Evolutionary conservation across 176 grass and related monocot genomes (phyloP).

Genomic region (Bothriochloa decipiens): DNA sequence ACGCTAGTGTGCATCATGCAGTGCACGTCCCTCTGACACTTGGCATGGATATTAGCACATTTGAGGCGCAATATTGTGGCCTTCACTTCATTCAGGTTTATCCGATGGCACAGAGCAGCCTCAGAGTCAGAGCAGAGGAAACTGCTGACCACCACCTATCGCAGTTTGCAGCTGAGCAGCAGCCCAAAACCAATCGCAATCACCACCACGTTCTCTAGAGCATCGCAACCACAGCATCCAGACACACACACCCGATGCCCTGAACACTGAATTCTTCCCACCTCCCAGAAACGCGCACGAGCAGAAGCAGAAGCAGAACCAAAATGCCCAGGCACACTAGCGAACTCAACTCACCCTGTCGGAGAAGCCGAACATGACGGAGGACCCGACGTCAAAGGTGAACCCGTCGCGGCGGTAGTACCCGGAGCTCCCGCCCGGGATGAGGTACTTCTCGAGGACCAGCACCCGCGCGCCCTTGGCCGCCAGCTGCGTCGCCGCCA

Average conservation of each 20-base stretch:
- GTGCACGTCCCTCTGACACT: not conserved
- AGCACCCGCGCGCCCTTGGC: conserved; percentile 83
- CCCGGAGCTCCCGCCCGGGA: conserved; percentile 88
- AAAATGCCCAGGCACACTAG: not conserved
- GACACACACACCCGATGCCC: not conserved
- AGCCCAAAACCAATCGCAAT: not conserved
- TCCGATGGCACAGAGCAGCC: not conserved
- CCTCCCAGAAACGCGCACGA: not conserved
- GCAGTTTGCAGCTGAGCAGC: not conserved
- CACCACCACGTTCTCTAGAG: not conserved
- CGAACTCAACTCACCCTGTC: conserved; percentile 64
- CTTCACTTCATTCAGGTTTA: not conserved
- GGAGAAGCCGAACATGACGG: conserved; percentile 94
- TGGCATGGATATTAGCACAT: not conserved
- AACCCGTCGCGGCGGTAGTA: conserved; percentile 83
- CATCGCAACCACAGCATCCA: not conserved
- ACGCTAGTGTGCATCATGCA: not conserved
- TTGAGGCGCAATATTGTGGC: not conserved
- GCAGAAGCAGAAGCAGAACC: not conserved
- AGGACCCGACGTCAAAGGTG: conserved; percentile 92
- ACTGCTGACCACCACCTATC: not conserved
- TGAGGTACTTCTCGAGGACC: conserved; percentile 93
- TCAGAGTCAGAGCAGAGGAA: not conserved
- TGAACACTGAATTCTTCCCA: not conserved
- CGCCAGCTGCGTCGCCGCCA: conserved; percentile 84